Evolutionary conservation across 495 filamentous ascomycete genomes (phyloP), one percentile per base, ranked within the genome.

Genomic region (Aspergillus heteromorphus): DNA sequence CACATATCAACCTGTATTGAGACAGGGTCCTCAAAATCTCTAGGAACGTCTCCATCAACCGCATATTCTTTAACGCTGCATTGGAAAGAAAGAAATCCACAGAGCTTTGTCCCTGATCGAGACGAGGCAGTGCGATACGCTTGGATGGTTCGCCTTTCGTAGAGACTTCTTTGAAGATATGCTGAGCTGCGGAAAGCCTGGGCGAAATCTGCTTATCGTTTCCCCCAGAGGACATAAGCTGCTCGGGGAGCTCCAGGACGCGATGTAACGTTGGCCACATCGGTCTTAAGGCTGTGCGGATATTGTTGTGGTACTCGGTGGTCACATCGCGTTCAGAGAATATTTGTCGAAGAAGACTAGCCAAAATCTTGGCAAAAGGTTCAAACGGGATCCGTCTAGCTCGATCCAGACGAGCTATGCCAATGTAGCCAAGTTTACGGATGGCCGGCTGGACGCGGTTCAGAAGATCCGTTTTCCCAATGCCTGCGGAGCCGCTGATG

Each of bases 301-400:
- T 69, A 45, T 76, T 78, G 51, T 87, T 80, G 55, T 96, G 91
- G 60, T 95, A 93, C 4, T 87, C 79, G 0, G 87, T 95, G 2
- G 84, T 84, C 2, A 92, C 86, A 69, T 95, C 88, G 49, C 85
- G 85, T 65, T 96, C 91, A 0, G 89, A 92, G 73, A 92, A 95
- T 7, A 95, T 91, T 60, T 96, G 91, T 47, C 89, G 87, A 57
- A 96, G 87, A 5, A 95, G 73, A 36, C 87, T 91, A 6, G 88
- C 88, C 55, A 95, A 73, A 2, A 92, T 73, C 61, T 86, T 87
- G 2, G 93, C 76, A 36, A 95, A 80, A 0, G 91, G 88, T 25
- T 91, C 89, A 65, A 92, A 96, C 3, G 91, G 88, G 1, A 87
- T 84, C 53, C 82, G 82, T 67, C 85, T 83, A 4, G 87, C 83